Base-by-base conservation (phyloP, 2,329 filamentous ascomycete genomes). In the Neoascochyta sp. region DNA sequence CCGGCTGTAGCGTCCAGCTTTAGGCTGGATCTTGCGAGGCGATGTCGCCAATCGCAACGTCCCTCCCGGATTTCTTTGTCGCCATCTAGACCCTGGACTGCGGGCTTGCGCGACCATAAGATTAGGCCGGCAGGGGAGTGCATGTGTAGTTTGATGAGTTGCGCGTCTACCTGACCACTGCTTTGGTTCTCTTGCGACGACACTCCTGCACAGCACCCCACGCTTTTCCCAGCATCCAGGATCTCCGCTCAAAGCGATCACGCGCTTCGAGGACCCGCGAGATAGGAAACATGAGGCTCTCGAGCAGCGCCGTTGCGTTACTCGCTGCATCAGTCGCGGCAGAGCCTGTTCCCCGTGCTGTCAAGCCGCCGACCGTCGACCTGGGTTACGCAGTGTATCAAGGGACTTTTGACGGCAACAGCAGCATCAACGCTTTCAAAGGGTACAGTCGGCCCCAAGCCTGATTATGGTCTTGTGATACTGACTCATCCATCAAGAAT, bases 321-420 rank as follows among this genome's bases (percentile, higher is more conserved):
- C 33, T 54, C 18, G 37, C 35, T 22, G 43, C 36, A 20, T 21
- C 30, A 7, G 20, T 32, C 13, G 28, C 36, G 24, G 46, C 47
- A n/a, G 47, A 52, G 37, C 47, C 50, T 7, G 40, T 53, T 16
- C 41, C 44, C 21, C 34, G 42, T 17, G 45, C 41, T 34, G 38
- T 43, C 16, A 43, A 47, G 29, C 36, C 45, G 21, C 51, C 52
- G 12, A 43, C 29, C 11, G 52, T 61, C 17, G 57, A 61, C 34
- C 38, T 61, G 22, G 57, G 53, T 29, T 61, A 61, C 25, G 43
- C 48, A 5, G 35, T 52, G 17, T 61, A 61, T 24, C 39, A 57
- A 18, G 57, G 55, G 3, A 43, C 32, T 18, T 41, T 46, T 14
- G 48, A 58, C 41, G 32, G 34, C 16, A 34, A 34, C 17, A 52